Base-by-base conservation (phyloP, 345 rosid genomes). In the Luvunga scandens region DNA sequence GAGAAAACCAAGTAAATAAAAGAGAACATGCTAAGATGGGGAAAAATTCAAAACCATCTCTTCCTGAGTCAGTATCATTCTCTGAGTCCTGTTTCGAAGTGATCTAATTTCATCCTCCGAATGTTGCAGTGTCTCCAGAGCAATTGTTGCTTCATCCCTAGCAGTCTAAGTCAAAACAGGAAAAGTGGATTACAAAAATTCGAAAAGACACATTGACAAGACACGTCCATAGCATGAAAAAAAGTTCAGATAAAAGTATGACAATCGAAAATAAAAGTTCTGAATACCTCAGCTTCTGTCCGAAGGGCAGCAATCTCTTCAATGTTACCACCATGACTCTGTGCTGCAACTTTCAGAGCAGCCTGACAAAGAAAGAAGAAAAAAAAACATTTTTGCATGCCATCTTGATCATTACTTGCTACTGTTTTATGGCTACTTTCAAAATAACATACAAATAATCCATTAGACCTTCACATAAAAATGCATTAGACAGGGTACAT, bases 41-140 rank as follows among this genome's bases (percentile, higher is more conserved):
- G 77, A 63, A 38, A 70, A 69, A 45, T 34, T 45, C 82, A 84
- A 38, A 81, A 96, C 98, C 99, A 92, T 90, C 89, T 96, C 99
- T 85, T 96, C 97, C 82, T 88, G 86, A 71, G 97, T 88, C 84
- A 96, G 77, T 67, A 92, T 84, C 89, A 90, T 75, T 84, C 98
- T 89, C 81, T 88, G 93, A 73, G 90, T 89, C 88, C 88, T 81
- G 21, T 79, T 87, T 67, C 84, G 92, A 82, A 96, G 90, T 65
- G 88, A 78, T 61, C 81, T 90, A 48, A 86, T 79, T 81, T 93
- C 95, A 72, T 80, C 67, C 80, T 89, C 95, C 50, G 87, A 88
- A 82, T 94, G 93, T 53, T 74, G 87, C 42, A 94, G 88, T 84
- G 84, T 93, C 80, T 89, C 97, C 75, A 85, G 64, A 69, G 94